Conservation (phyloP, 306 rosid genomes). For the Cajanus cajan region DNA sequence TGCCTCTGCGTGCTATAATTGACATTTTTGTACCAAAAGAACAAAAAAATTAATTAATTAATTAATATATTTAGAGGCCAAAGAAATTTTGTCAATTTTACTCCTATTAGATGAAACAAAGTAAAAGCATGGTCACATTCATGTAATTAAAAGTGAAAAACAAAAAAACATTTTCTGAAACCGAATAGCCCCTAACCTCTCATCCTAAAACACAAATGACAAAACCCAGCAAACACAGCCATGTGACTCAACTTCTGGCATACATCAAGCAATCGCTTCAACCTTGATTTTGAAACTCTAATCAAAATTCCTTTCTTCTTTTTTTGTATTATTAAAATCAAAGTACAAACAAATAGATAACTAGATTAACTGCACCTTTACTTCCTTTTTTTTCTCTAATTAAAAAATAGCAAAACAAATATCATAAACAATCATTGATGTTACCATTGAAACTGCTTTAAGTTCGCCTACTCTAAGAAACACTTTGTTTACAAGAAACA, state of each 20-base stretch:
- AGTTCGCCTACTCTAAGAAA: neutral
- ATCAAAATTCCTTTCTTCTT: neutral
- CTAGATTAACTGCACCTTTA: neutral
- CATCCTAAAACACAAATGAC: neutral
- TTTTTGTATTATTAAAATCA: neutral
- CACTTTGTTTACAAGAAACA: neutral
- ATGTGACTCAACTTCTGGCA: neutral
- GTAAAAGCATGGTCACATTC: neutral
- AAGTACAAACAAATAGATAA: neutral
- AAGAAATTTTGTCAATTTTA: neutral
- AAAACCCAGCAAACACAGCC: neutral
- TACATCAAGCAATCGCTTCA: neutral
- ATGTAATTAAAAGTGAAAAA: neutral
- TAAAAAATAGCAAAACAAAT: neutral
- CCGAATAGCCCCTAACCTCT: neutral
- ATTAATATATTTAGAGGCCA: neutral
- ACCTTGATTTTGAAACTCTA: neutral
- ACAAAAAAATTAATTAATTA: constrained; percentile 13
- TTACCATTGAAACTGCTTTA: neutral
- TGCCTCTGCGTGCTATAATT: constrained; percentile 50
- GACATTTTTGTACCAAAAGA: constrained; percentile 52
- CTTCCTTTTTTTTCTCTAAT: neutral
- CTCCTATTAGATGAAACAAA: neutral
- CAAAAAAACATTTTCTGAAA: neutral
- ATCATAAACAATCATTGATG: neutral